Evolutionary conservation across 2,329 filamentous ascomycete species (phyloP).

Genomic region (Alternaria incomplexa): DNA sequence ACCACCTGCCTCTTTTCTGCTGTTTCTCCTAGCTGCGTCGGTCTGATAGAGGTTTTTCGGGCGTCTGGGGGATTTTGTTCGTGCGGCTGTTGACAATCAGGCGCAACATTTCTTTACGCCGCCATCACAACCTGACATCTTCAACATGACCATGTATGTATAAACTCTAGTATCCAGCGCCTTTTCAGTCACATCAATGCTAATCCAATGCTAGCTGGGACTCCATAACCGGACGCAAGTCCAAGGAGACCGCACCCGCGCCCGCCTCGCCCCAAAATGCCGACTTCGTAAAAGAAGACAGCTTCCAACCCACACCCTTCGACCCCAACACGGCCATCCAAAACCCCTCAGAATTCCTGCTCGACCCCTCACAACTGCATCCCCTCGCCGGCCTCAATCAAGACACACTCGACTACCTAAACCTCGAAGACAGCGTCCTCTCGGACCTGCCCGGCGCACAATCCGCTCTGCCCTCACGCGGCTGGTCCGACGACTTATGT

Average conservation of each 20-base stretch:
- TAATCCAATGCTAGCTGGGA: conserved; percentile 53
- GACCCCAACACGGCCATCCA: conserved; percentile 72
- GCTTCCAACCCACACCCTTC: conserved; percentile 65
- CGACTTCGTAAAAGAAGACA: conserved; percentile 49
- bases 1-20: conserved; percentile 12
- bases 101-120: conserved; percentile 28
- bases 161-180: not conserved
- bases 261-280: conserved; percentile 43
- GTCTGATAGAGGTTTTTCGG: conserved; percentile 20
- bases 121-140: conserved; percentile 18
- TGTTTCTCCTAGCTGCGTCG: conserved; percentile 11
- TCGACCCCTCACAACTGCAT: conserved; percentile 88
- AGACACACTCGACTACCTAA: conserved; percentile 92
- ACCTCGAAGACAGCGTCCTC: conserved; percentile 88
- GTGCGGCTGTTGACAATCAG: conserved; percentile 22
- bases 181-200: not conserved
- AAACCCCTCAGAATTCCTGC: conserved; percentile 87
- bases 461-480: conserved; percentile 89
- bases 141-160: conserved; percentile 47
- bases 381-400: conserved; percentile 92
- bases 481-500: conserved; percentile 97
- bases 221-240: conserved; percentile 65
- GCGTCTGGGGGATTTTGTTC: conserved; percentile 23
- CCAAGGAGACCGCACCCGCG: conserved; percentile 54
- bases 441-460: conserved; percentile 84